Conservation (phyloP, 306 rosid genomes). For the Begonia masoniana region DNA sequence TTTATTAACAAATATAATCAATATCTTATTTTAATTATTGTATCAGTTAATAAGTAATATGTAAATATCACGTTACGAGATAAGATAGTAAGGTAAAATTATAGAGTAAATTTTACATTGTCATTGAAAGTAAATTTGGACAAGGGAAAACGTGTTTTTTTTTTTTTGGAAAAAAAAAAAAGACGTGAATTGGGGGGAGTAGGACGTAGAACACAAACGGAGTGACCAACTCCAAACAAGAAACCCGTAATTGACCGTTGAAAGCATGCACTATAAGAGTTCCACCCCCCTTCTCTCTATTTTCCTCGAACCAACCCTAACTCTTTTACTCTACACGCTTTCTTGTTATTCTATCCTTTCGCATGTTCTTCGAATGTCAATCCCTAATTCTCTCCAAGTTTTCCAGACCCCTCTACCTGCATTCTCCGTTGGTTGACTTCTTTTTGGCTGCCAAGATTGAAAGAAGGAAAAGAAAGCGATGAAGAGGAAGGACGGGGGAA, state of each 20-base stretch:
- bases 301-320: not conserved
- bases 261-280: not conserved
- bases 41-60: too few relatives aligned
- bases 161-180: not conserved
- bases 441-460: not conserved
- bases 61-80: too few relatives aligned
- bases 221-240: not conserved
- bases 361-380: not conserved
- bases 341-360: not conserved
- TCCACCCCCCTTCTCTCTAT: not conserved
- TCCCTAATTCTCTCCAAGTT: not conserved
- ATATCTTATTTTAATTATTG: too few relatives aligned
- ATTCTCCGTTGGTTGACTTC: not conserved
- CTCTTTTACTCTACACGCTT: slow-evolving; percentile 1
- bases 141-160: not conserved
- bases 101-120: too few relatives aligned
- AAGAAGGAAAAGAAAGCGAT: not conserved
- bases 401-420: not conserved
- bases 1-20: too few relatives aligned
- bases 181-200: not conserved
- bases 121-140: not conserved
- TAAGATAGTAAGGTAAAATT: too few relatives aligned
- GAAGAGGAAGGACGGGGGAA: slow-evolving; percentile 9
- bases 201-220: not conserved
- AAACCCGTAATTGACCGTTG: slow-evolving; percentile 7